A percentile compares a stretch with the other conserved stretches of the same genome.
Evolutionary conservation across 768 basidiomycete species (phyloP).

Genomic region (Mycena kentingensis): DNA sequence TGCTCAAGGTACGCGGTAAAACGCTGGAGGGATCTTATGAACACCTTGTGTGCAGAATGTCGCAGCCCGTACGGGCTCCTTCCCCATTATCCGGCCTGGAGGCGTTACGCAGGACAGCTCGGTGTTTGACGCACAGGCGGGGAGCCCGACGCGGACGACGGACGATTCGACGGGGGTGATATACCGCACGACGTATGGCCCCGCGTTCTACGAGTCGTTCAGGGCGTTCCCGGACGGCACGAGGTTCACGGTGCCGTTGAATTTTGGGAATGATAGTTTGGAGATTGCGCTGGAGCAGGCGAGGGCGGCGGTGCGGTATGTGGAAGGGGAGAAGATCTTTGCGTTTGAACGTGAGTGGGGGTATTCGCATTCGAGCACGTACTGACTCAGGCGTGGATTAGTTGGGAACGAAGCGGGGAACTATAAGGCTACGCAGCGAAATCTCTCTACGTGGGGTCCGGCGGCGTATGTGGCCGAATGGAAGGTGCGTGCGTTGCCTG

Average conservation of each 20-base stretch:
- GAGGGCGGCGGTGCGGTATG: slow-evolving; percentile 1
- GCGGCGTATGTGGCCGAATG: slow-evolving; percentile 14
- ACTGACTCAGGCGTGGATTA: background rate
- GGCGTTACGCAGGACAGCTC: slow-evolving; percentile 17
- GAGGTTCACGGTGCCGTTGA: slow-evolving; percentile 11
- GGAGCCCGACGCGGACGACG: slow-evolving; percentile 8
- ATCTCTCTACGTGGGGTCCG: slow-evolving; percentile 12
- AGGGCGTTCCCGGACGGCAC: slow-evolving; percentile 1
- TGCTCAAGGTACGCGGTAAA: slow-evolving; percentile 12
- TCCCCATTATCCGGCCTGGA: slow-evolving; percentile 15
- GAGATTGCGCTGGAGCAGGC: slow-evolving; percentile 6
- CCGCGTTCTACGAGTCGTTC: slow-evolving; percentile 9
- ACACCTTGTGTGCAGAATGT: slow-evolving; percentile 5
- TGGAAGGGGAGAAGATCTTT: slow-evolving; percentile 1
- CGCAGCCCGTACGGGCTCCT: slow-evolving; percentile 4
- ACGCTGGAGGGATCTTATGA: background rate
- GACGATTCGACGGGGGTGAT: slow-evolving; percentile 7
- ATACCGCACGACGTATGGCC: slow-evolving; percentile 16
- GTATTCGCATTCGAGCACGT: background rate
- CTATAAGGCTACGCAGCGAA: slow-evolving; percentile 15
- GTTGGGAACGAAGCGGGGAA: slow-evolving; percentile 18
- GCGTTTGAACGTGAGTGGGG: slow-evolving; percentile 11
- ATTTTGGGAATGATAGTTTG: slow-evolving; percentile 15
- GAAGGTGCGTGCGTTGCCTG: background rate
- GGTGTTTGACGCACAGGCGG: background rate